phyloP scores from a whole-genome alignment of 306 rosid species.

The Trifolium subterraneum region DNA sequence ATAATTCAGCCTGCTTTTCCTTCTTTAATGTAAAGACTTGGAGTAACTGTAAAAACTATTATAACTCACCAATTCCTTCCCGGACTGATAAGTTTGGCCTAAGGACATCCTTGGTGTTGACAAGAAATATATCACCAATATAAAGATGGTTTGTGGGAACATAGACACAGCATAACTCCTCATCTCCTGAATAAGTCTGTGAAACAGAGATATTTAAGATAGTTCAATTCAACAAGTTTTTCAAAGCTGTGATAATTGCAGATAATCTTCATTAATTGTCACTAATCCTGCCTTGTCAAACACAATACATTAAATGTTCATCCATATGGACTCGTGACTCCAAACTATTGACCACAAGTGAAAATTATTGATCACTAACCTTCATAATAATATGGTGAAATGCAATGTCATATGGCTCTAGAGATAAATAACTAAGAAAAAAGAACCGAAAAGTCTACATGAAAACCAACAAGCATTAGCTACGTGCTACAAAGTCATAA shows the following conservation, averaged over 20 bases:
- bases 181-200: constrained; percentile 92
- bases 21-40: constrained; percentile 5
- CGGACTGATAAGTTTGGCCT: constrained; percentile 95
- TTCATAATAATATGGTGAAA: not conserved
- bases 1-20: constrained; percentile 20
- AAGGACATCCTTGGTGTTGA: constrained; percentile 79
- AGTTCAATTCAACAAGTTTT: constrained; percentile 25
- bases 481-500: constrained; percentile 12
- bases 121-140: constrained; percentile 90
- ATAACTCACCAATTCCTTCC: constrained; percentile 93
- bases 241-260: constrained; percentile 10
- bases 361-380: constrained; percentile 1
- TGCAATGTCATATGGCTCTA: not conserved
- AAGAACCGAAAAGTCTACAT: constrained; percentile 22
- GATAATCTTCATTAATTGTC: constrained; percentile 28
- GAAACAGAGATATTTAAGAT: constrained; percentile 30
- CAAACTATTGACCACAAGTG: constrained; percentile 3
- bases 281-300: constrained; percentile 21
- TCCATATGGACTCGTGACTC: not conserved
- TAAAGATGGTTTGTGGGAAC: constrained; percentile 98
- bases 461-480: constrained; percentile 21
- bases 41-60: constrained; percentile 28
- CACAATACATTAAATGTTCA: constrained; percentile 4
- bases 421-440: constrained; percentile 14
- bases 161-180: constrained; percentile 92